Evolutionary conservation across 225 moss, liverwort and hornwort species (phyloP), one percentile per base, ranked within the genome.

Genomic region (Takakia lepidozioides): DNA sequence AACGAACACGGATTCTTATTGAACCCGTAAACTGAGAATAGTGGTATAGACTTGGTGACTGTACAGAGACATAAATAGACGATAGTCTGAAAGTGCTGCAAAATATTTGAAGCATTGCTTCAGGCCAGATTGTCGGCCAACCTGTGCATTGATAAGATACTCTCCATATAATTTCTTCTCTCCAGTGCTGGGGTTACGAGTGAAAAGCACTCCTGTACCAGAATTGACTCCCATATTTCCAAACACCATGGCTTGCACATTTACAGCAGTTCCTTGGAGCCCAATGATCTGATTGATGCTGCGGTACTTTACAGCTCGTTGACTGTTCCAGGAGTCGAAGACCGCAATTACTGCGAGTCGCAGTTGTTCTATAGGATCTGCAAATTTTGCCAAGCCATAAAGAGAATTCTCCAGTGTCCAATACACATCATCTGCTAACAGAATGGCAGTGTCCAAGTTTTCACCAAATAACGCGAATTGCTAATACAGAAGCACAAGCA

Each of bases 171-270:
- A 41, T 61, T 93, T 93, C 73, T 83, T 93, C 69, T 93, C 85
- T 37, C 92, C 92, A 3, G 92, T 93, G 67, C 92, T 93, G 49
- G 92, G 92, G 63, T 86, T 88, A 20, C 92, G 88, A 29, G 92
- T 93, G 69, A 93, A 93, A 34, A 93, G 85, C 22, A 93, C 92
- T 44, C 92, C 92, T 32, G 92, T 93, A 29, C 92, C 92, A 19
- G 92, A 93, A 19, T 75, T 60, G 13, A 45, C 50, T 48, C 92
- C 92, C 92, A 93, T 93, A 50, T 93, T 93, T 29, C 92, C 92
- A 61, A 88, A 93, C 51, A 93, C 92, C 92, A 93, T 93, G 25
- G 92, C 88, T 73, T 93, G 92, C 43, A 93, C 54, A 73, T 93
- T 93, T 17, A 93, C 92, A 47, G 88, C 92, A 9, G 92, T 93